Conservation (phyloP, 345 rosid genomes). For the Cochlearia excelsa region DNA sequence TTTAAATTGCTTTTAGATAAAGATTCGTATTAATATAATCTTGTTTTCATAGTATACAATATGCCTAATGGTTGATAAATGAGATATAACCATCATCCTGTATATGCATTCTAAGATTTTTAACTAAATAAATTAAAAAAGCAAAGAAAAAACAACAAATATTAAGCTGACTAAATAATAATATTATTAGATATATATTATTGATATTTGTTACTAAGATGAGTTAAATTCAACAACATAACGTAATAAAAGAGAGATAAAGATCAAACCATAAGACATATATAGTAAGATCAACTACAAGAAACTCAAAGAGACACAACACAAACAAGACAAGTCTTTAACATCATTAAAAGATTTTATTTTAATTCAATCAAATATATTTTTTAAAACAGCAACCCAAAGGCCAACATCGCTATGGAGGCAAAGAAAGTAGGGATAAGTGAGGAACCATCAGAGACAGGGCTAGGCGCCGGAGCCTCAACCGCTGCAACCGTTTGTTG, state of each 20-base stretch:
- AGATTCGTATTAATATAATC: constrained; percentile 4
- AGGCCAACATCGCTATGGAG: constrained; percentile 24
- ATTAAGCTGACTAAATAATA: background rate
- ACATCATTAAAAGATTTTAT: constrained; percentile 16
- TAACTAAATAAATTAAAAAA: background rate
- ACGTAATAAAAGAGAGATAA: constrained; percentile 1
- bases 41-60: no score
- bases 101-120: background rate
- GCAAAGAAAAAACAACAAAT: background rate
- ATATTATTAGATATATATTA: constrained; percentile 7
- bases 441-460: constrained; percentile 35
- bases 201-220: constrained; percentile 15
- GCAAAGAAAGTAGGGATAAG: constrained; percentile 34
- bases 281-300: constrained; percentile 17
- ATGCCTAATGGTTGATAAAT: no score
- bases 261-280: constrained; percentile 11
- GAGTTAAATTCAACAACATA: constrained; percentile 25
- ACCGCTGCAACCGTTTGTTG: constrained; percentile 29
- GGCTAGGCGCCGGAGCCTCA: constrained; percentile 42
- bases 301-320: constrained; percentile 27
- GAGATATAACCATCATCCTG: background rate
- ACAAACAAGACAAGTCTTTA: background rate
- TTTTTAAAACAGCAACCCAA: constrained; percentile 33
- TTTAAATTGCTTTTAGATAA: constrained; percentile 24
- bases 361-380: constrained; percentile 1